Base-by-base conservation (phyloP, 768 basidiomycete genomes). In the Imleria badia region DNA sequence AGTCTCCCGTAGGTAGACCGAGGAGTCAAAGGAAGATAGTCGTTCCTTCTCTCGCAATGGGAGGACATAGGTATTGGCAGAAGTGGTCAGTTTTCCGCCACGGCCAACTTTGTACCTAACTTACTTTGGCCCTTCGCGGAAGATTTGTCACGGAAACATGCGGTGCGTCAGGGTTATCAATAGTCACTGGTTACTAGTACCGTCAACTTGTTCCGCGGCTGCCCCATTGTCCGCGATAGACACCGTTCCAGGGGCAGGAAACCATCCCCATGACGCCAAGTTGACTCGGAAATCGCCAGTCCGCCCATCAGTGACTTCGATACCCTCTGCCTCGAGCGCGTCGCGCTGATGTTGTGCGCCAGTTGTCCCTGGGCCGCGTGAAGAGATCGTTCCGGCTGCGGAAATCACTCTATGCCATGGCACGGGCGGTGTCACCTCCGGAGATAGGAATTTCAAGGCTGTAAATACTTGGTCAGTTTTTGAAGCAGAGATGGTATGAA, bases 401-500 rank as follows among this genome's bases (percentile, higher is more conserved):
- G 82, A 78, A 14, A 93, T 75, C 5, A 93, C 89, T 30, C 91
- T 82, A 56, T 92, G 79, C 91, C 91, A 94, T 0, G 91, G 91
- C 2, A 93, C 81, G 8, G 86, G 84, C 0, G 86, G 85, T 23
- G 76, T 75, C 2, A 78, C 75, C 20, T 78, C 76, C 0, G 82
- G 78, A 0, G 82, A 79, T 5, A 92, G 70, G 60, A 85, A 87
- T 63, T 92, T 92, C 45, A 94, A 77, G n/a, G 91, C 90, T 93
- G 36, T 36, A 55, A 14, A 50, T 34, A 56, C 15, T 5, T 7
- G n/a, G 39, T 53, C 19, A 54, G 55, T 12, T 29, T 41, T 5
- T 29, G 34, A 29, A 19, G 12, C 15, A 26, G 22, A 19, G 14
- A 20, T 7, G 6, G 6, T 7, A 41, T 8, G 34, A 30, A 42